Evolutionary conservation across 495 filamentous ascomycete species (phyloP), one percentile per base, ranked within the genome.

Genomic region (Paragyromitra xinjiangensis): DNA sequence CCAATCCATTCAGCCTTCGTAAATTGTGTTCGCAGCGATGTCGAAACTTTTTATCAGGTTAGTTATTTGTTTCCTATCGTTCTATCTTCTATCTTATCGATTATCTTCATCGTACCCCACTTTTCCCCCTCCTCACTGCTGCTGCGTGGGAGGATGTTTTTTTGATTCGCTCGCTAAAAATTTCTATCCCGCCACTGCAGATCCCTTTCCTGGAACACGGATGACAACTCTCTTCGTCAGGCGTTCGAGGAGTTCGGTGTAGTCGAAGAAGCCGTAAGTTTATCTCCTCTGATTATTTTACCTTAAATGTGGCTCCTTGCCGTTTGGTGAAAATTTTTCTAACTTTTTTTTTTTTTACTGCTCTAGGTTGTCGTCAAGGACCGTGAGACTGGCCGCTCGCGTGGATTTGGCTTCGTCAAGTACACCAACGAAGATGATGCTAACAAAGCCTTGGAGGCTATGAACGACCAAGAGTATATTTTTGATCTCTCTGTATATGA

Each of bases 381-480:
- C 83, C 94, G 93, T 75, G 94, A 97, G 81, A 97, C 95, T 75
- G 89, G 92, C 69, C 93, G 95, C 83, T 96, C 93, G 86, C 93
- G 95, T 83, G 95, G 95, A 59, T 98, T 98, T 83, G 95, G 95
- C 39, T 98, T 98, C 83, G 93, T 98, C 53, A 91, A 92, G 71
- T 98, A 94, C 84, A 83, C 87, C 53, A 88, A 87, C 65, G 92
- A 96, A 37, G 84, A 87, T 14, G 92, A 97, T 76, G 94, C 95
- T 39, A 88, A 94, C 65, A 86, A 85, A 55, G 95, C 95, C 29
- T 94, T 95, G 82, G 81, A 83, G 0, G 7, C 83, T 81, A 97
- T 98, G 95, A 96, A 98, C 86, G 94, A 95, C 83, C 86, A 91
- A 62, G 95, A 98, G 95, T 97, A 87, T 84, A 91, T 79, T 16